Evolutionary conservation across 768 basidiomycete genomes (phyloP).

Genomic region (Termitomyces titanicus): DNA sequence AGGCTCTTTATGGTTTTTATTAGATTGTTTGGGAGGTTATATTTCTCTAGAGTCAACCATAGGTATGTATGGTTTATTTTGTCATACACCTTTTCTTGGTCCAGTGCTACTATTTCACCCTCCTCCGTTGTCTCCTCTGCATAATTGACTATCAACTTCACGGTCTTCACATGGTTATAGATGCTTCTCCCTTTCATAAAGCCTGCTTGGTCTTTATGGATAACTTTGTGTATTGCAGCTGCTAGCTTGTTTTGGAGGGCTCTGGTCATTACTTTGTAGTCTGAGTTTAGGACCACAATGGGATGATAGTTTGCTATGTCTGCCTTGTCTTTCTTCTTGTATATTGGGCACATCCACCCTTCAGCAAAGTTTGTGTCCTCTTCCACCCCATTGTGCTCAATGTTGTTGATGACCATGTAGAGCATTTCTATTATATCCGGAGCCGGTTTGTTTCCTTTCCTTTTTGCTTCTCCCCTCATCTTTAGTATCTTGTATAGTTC

Average conservation of each 20-base stretch:
- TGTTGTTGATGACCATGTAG: conserved; percentile 16
- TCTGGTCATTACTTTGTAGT: conserved; percentile 33
- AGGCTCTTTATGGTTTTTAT: conserved; percentile 8
- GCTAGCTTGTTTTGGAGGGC: conserved; percentile 19
- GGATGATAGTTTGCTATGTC: conserved; percentile 33
- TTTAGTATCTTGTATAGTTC: neutral
- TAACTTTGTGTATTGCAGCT: conserved; percentile 9
- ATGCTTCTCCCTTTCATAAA: conserved; percentile 34
- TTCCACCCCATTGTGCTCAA: conserved; percentile 20
- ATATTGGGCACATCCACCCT: conserved; percentile 38
- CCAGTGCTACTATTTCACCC: conserved; percentile 18
- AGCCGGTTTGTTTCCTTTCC: too few relatives aligned
- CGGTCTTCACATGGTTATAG: conserved; percentile 26
- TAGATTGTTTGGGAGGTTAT: conserved; percentile 11
- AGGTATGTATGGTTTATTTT: conserved; percentile 26
- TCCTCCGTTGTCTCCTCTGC: conserved; percentile 20
- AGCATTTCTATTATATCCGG: too few relatives aligned
- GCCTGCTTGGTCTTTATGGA: conserved; percentile 34
- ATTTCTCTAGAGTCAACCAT: conserved; percentile 12
- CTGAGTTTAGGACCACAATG: conserved; percentile 32
- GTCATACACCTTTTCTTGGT: neutral
- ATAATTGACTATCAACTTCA: conserved; percentile 20
- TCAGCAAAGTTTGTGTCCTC: conserved; percentile 15
- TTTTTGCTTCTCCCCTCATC: neutral
- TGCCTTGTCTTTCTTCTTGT: conserved; percentile 33